Base-by-base conservation (phyloP, 495 filamentous ascomycete species). In the Apiosordaria backusii region DNA sequence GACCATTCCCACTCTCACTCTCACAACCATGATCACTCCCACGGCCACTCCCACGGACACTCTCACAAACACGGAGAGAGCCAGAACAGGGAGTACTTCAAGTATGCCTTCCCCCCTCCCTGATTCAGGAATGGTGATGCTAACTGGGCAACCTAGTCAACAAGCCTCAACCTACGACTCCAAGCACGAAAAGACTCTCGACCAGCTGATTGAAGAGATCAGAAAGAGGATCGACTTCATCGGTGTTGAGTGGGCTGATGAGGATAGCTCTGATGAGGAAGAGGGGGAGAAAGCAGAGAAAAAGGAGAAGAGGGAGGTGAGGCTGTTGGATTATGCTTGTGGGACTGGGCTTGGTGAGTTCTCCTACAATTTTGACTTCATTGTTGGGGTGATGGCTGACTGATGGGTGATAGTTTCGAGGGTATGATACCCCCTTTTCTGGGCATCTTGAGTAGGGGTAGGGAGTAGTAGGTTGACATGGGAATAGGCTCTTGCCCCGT, bases 241-340 rank as follows among this genome's bases (percentile, higher is more conserved):
- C 62, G 87, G 85, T 22, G 82, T 86, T 21, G 80, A 82, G 64
- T 88, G 86, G 83, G 78, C 73, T 16, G 66, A 69, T 21, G 71
- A 71, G 5, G 74, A 76, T 21, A 71, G 69, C 27, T 64, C 68
- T 1, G 70, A 65, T 15, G 71, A 71, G 10, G 70, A 67, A 9
- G 67, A 68, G 9, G 66, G 62, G 9, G 82, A 81, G 25, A 63
- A 74, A 18, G 61, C 70, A 1, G 68, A 60, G 40, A 71, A 65
- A 19, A 71, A 74, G 13, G 71, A 77, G n/a, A 76, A 69, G 54
- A 79, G 81, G 64, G 76, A 83, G 26, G 78, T 90, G 54, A 80
- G 82, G 35, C 71, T 92, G 60, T 77, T 93, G 10, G 90, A 93
- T 68, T 93, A 92, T 76, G 90, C 90, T 57, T 92, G 88, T 65